These are phyloP conservation scores for Lasiodiplodia citricola DNA, from an alignment of 2,329 filamentous ascomycete species.

Conservation along the genomic window DNA sequence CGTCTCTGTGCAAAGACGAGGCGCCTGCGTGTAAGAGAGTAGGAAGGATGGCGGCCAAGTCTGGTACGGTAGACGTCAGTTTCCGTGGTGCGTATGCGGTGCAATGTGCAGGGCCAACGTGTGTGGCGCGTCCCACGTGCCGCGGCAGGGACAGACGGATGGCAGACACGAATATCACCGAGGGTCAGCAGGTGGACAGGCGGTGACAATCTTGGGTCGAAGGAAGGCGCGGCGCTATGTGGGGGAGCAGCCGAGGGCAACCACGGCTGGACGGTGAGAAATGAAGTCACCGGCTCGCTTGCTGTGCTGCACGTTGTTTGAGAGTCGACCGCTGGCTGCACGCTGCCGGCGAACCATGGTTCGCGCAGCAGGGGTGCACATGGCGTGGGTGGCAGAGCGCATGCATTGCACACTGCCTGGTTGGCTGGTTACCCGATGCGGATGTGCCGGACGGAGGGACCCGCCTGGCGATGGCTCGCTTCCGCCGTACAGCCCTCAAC, in stretches of 20 bases:
- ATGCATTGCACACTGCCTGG: background rate
- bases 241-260: background rate
- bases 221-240: background rate
- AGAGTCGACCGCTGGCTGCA: background rate
- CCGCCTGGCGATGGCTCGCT: background rate
- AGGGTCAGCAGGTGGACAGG: background rate
- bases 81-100: background rate
- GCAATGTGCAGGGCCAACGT: background rate
- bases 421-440: background rate
- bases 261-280: background rate
- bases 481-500: background rate
- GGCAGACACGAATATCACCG: background rate
- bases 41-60: background rate
- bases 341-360: background rate
- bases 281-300: background rate
- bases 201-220: background rate
- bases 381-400: background rate
- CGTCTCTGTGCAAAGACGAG: background rate
- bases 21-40: background rate
- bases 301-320: background rate
- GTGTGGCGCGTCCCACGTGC: constrained; percentile 11
- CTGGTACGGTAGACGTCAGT: background rate
- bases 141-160: background rate
- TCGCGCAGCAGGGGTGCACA: constrained; percentile 2
- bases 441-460: background rate